Conservation (phyloP, 306 rosid genomes). For the Alnus glutinosa region DNA sequence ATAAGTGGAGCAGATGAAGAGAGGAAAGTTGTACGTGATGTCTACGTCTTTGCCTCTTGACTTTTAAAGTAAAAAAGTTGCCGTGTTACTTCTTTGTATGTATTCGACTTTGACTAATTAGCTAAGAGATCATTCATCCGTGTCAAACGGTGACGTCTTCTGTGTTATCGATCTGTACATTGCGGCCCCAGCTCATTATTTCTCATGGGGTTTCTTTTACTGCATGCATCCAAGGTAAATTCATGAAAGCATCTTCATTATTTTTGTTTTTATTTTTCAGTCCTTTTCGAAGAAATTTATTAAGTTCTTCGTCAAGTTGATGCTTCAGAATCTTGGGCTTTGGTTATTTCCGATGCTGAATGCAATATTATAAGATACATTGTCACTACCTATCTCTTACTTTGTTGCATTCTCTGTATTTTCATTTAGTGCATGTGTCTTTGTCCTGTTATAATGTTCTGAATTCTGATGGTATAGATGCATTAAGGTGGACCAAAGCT, state of each 20-base stretch:
- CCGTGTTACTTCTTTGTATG: constrained; percentile 40
- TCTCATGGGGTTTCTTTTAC: constrained; percentile 8
- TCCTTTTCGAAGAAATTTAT: background rate
- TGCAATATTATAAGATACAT: background rate
- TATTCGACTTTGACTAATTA: constrained; percentile 65
- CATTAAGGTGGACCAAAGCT: constrained; percentile 54
- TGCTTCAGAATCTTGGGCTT: background rate
- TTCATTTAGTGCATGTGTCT: constrained; percentile 30
- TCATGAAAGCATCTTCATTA: constrained; percentile 3
- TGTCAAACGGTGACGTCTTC: constrained; percentile 21
- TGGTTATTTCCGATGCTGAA: constrained; percentile 24
- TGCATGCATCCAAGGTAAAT: background rate
- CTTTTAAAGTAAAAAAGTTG: constrained; percentile 50
- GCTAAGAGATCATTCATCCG: background rate
- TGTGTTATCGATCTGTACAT: constrained; percentile 15
- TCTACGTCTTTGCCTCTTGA: constrained; percentile 49
- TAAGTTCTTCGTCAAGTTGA: background rate
- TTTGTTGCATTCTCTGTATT: constrained; percentile 28
- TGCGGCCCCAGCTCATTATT: constrained; percentile 32
- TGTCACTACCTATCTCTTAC: constrained; percentile 28
- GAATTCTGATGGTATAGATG: constrained; percentile 54
- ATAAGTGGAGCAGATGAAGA: constrained; percentile 64
- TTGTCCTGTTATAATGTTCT: constrained; percentile 52
- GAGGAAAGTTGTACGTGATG: constrained; percentile 38
- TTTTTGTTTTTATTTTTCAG: constrained; percentile 1